Evolutionary conservation across 2,329 filamentous ascomycete species (phyloP).

Genomic region (Colletotrichum tabaci): DNA sequence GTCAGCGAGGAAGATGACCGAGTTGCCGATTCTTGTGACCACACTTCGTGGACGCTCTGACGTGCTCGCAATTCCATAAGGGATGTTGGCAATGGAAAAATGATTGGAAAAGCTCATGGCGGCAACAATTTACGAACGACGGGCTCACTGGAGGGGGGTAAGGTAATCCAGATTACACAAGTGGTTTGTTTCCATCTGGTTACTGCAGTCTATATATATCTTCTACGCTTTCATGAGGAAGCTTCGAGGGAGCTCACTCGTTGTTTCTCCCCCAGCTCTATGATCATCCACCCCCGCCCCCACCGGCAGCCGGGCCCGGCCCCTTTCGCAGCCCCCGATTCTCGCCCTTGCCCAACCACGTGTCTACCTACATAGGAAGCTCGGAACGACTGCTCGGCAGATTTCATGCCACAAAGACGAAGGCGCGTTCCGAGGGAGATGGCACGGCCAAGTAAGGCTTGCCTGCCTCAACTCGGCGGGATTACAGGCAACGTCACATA

Average conservation of each 20-base stretch:
- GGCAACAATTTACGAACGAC: not conserved
- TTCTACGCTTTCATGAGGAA: conserved; percentile 12
- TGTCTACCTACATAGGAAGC: not conserved
- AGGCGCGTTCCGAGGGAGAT: too few species aligned
- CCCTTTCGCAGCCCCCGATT: conserved; percentile 9
- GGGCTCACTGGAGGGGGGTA: not conserved
- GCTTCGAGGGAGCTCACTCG: conserved; percentile 1
- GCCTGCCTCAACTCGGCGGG: conserved; percentile 47
- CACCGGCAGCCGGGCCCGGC: not conserved
- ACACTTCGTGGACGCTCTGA: conserved; percentile 54
- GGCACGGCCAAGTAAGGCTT: too few species aligned
- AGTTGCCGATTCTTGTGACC: conserved; percentile 65
- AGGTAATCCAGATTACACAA: not conserved
- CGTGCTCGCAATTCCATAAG: conserved; percentile 66
- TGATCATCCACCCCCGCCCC: conserved; percentile 22
- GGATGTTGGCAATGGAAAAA: conserved; percentile 68
- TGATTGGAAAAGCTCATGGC: conserved; percentile 55
- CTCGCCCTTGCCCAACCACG: not conserved
- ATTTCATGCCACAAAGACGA: not conserved
- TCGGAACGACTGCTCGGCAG: conserved; percentile 21
- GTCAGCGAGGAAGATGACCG: conserved; percentile 66
- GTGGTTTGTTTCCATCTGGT: not conserved
- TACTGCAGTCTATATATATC: not conserved
- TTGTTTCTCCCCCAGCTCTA: not conserved
- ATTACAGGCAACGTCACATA: conserved; percentile 69